Evolutionary conservation across 352 stramenopile species (phyloP).

Genomic region (Globisporangium nunn): DNA sequence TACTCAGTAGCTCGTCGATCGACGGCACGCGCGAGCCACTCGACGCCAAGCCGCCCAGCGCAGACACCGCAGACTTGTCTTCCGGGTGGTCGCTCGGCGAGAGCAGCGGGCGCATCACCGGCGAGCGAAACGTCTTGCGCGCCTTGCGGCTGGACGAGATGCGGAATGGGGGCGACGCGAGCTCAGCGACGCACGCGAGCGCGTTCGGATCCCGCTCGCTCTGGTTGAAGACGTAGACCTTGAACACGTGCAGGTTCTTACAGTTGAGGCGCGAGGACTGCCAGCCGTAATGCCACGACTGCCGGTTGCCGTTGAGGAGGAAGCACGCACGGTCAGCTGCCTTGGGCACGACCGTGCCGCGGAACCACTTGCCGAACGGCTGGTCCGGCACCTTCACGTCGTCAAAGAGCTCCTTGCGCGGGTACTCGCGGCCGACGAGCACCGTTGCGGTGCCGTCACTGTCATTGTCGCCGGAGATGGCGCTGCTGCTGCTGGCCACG

Average conservation of each 20-base stretch:
- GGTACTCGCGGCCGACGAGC: constrained; percentile 36
- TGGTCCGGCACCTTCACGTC: constrained; percentile 77
- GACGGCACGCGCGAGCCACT: constrained; percentile 16
- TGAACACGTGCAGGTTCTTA: constrained; percentile 81
- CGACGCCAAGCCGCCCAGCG: background rate
- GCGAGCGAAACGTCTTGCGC: constrained; percentile 66
- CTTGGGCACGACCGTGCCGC: constrained; percentile 35
- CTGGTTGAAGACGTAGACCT: constrained; percentile 57
- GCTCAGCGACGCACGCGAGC: constrained; percentile 42
- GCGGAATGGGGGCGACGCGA: constrained; percentile 61
- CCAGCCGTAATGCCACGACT: constrained; percentile 86
- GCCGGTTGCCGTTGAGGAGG: constrained; percentile 76
- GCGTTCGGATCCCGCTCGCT: constrained; percentile 18
- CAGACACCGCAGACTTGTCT: background rate
- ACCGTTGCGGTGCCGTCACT: constrained; percentile 20
- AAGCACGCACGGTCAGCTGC: constrained; percentile 34
- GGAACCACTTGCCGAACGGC: constrained; percentile 70
- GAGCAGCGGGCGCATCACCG: constrained; percentile 17
- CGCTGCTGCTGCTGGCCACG: constrained; percentile 7
- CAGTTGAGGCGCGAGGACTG: constrained; percentile 79
- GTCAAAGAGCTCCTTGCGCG: constrained; percentile 49
- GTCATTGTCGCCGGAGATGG: constrained; percentile 17
- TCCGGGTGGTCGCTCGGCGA: constrained; percentile 8
- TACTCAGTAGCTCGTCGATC: constrained; percentile 42
- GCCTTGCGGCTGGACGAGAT: constrained; percentile 82